A percentile compares a stretch with the other conserved stretches of the same genome.
phyloP scores from a whole-genome alignment of 257 asterid species.

The Solanum okadae region DNA sequence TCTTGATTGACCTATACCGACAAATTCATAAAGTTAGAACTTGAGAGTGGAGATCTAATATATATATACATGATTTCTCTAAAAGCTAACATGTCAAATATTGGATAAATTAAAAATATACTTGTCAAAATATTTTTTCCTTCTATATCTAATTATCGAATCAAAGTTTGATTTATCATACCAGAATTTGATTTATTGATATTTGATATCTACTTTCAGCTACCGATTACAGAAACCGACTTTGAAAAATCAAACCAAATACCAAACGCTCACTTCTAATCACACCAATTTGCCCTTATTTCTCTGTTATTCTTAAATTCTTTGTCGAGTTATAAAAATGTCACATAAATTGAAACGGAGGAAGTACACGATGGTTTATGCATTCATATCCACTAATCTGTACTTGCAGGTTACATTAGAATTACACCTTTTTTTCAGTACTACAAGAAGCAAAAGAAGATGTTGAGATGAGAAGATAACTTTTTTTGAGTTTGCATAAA shows the following conservation, averaged over 20 bases:
- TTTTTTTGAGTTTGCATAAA: background rate
- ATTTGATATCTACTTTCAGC: background rate
- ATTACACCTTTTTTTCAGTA: background rate
- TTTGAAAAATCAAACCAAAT: background rate
- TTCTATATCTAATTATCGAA: too few relatives aligned
- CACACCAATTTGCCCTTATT: background rate
- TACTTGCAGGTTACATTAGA: background rate
- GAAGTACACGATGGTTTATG: background rate
- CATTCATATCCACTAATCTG: background rate
- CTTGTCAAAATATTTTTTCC: background rate
- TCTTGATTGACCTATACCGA: background rate
- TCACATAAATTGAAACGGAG: background rate
- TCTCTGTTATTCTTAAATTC: background rate
- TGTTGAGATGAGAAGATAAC: background rate
- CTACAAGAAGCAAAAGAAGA: background rate
- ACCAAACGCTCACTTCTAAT: background rate
- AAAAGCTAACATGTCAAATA: background rate
- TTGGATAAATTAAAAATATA: background rate
- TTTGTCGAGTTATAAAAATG: background rate
- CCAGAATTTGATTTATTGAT: background rate
- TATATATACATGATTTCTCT: too few relatives aligned
- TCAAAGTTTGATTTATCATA: background rate
- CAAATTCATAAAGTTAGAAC: background rate
- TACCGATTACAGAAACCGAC: background rate
- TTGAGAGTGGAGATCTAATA: background rate